These are phyloP conservation scores for Drosera capensis DNA, from an alignment of 148 eudicot species.

Conservation along the genomic window DNA sequence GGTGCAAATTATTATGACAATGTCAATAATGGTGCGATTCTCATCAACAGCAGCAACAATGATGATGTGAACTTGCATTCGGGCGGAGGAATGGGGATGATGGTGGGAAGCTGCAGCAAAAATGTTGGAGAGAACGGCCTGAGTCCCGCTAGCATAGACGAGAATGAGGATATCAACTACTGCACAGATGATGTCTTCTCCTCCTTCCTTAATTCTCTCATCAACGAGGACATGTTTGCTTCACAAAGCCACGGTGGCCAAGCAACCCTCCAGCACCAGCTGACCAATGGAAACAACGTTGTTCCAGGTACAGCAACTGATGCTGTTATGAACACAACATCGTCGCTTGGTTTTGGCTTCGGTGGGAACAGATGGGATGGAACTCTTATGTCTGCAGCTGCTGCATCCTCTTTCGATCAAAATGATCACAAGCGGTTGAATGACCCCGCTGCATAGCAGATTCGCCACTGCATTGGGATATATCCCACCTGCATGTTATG, in stretches of 20 bases:
- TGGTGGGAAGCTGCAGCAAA: conserved; percentile 9
- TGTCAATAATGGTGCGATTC: not conserved
- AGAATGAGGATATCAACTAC: conserved; percentile 5
- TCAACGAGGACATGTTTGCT: conserved; percentile 14
- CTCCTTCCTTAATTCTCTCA: conserved; percentile 10
- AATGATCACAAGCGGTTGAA: no score
- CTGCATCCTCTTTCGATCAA: no score
- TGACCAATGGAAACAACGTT: not conserved
- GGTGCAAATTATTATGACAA: not conserved
- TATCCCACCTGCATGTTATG: no score
- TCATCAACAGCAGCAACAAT: not conserved
- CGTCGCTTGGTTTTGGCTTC: no score
- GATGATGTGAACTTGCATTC: not conserved
- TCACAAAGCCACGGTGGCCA: conserved; percentile 3
- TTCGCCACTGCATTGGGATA: no score
- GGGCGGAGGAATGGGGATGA: not conserved
- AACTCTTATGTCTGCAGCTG: no score
- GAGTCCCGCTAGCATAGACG: conserved; percentile 2
- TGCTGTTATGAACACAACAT: no score
- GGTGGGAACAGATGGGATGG: no score
- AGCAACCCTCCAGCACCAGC: conserved; percentile 10
- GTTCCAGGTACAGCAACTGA: not conserved
- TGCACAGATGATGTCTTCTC: conserved; percentile 11
- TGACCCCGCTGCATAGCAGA: no score
- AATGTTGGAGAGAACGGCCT: not conserved